A percentile compares a stretch with the other conserved stretches of the same genome.
Evolutionary conservation across 164 flowering plant genomes (phyloP).

Genomic region (Paratinospora sagittata): DNA sequence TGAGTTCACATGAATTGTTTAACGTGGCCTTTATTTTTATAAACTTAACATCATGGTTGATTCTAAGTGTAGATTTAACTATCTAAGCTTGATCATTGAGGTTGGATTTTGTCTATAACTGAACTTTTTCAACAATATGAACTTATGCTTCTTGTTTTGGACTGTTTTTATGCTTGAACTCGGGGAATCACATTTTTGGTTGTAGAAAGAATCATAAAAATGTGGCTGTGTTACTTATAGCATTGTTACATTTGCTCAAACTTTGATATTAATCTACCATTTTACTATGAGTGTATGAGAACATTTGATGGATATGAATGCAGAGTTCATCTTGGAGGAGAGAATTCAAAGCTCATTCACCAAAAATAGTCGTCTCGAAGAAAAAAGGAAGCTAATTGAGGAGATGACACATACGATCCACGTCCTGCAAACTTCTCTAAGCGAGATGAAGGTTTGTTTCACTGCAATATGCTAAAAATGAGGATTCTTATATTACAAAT

Average conservation of each 20-base stretch:
- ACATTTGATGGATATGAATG: constrained; percentile 7
- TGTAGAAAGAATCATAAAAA: background rate
- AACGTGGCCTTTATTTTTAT: too few relatives aligned
- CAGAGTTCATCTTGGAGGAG: constrained; percentile 61
- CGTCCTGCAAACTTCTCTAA: constrained; percentile 31
- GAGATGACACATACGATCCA: constrained; percentile 35
- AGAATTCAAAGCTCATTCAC: constrained; percentile 23
- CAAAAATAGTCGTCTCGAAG: constrained; percentile 27
- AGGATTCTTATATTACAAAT: background rate
- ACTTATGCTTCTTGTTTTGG: background rate
- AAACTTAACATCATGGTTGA: too few relatives aligned
- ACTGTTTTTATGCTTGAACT: background rate
- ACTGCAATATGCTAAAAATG: background rate
- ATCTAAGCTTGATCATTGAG: too few relatives aligned
- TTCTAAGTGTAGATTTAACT: too few relatives aligned
- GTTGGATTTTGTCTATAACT: background rate
- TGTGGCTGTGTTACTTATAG: background rate
- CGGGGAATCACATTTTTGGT: background rate
- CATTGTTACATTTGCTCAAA: background rate
- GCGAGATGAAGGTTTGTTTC: constrained; percentile 31
- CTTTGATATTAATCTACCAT: background rate
- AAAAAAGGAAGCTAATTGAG: constrained; percentile 38
- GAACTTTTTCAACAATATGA: background rate
- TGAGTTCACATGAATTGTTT: too few relatives aligned
- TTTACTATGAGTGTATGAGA: background rate